Evolutionary conservation across 2,329 filamentous ascomycete genomes (phyloP).

Genomic region (Ascochyta koolunga): DNA sequence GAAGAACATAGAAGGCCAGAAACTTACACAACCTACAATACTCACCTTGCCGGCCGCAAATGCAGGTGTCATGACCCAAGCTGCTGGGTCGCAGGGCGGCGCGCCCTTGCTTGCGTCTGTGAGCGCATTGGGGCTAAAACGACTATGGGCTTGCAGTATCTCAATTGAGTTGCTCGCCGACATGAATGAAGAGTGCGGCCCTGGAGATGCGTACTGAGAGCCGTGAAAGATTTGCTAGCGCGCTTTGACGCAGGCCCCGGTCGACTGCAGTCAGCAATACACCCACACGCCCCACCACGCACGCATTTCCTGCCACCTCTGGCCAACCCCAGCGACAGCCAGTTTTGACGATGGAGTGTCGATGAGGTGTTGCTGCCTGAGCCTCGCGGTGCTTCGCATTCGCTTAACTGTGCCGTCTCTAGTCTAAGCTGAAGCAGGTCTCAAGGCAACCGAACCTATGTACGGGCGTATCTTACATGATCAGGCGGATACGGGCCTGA

Average conservation of each 20-base stretch:
- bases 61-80: neutral
- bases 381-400: neutral
- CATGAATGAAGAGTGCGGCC: neutral
- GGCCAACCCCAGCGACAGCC: neutral
- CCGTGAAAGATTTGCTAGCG: neutral
- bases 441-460: neutral
- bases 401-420: slow-evolving; percentile 1
- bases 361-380: neutral
- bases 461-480: slow-evolving; percentile 2
- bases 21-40: neutral
- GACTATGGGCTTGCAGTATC: neutral
- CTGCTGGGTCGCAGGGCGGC: neutral
- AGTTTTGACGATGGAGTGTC: neutral
- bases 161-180: neutral
- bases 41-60: neutral
- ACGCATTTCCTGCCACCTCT: neutral
- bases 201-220: neutral
- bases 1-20: neutral
- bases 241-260: neutral
- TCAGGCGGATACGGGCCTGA: slow-evolving; percentile 4
- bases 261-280: neutral
- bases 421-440: neutral
- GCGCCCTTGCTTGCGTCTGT: neutral
- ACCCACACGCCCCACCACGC: too few relatives aligned
- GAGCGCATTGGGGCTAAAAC: neutral